These are phyloP conservation scores for Lotmaria passim DNA, from an alignment of 208 protist genomes.

Conservation along the genomic window DNA sequence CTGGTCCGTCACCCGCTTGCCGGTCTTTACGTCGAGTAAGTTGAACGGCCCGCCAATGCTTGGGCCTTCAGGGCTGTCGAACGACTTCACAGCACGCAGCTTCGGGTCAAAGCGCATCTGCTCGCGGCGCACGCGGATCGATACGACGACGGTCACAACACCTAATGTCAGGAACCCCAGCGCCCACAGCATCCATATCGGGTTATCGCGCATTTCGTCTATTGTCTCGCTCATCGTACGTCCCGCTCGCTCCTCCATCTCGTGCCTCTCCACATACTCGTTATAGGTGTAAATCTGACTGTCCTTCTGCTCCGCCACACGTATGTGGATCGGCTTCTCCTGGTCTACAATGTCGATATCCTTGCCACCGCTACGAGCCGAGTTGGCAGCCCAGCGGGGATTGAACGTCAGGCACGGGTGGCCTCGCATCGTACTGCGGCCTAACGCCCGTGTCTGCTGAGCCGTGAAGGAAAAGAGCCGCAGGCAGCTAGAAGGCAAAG, in stretches of 20 bases:
- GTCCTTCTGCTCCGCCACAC: slow-evolving; percentile 74
- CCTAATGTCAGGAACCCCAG: slow-evolving; percentile 56
- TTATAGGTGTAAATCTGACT: slow-evolving; percentile 82
- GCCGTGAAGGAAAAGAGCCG: neutral
- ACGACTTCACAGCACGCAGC: slow-evolving; percentile 71
- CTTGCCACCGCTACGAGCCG: slow-evolving; percentile 56
- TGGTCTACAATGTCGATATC: slow-evolving; percentile 72
- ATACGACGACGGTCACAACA: slow-evolving; percentile 75
- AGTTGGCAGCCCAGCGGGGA: slow-evolving; percentile 36
- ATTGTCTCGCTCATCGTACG: slow-evolving; percentile 53
- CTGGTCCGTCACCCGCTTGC: slow-evolving; percentile 66
- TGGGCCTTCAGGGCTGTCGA: slow-evolving; percentile 69
- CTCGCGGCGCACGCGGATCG: slow-evolving; percentile 74
- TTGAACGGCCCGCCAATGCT: slow-evolving; percentile 83
- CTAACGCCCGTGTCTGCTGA: neutral
- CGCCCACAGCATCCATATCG: slow-evolving; percentile 80
- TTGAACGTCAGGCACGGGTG: neutral
- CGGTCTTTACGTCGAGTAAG: slow-evolving; percentile 59
- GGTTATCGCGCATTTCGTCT: slow-evolving; percentile 73
- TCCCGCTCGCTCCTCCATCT: slow-evolving; percentile 49
- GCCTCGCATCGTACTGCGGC: neutral
- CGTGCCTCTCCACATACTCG: slow-evolving; percentile 81
- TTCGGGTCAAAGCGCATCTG: slow-evolving; percentile 82
- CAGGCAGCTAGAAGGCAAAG: neutral
- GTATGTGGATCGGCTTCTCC: slow-evolving; percentile 75